Percentiles rank a stretch among this genome's conserved stretches.
Conservation (phyloP, 495 filamentous ascomycete genomes). For the Aspergillus kassunensis region DNA sequence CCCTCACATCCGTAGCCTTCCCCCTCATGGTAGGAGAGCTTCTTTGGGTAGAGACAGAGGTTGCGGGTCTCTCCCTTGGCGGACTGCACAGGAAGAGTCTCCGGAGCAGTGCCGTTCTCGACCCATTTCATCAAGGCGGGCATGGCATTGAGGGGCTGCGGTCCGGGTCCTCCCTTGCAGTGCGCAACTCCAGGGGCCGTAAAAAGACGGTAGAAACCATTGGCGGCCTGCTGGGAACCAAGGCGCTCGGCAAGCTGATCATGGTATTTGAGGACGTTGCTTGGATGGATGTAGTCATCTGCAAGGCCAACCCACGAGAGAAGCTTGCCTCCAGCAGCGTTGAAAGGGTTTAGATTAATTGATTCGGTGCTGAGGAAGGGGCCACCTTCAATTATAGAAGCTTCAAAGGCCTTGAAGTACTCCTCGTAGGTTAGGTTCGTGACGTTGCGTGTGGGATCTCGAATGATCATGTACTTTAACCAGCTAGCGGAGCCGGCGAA, state of each 20-base stretch:
- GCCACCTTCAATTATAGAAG: constrained; percentile 11
- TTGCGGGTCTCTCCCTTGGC: background rate
- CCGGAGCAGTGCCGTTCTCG: constrained; percentile 1
- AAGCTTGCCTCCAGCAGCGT: constrained; percentile 35
- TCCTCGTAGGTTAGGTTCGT: background rate
- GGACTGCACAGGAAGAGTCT: background rate
- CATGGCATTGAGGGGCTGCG: background rate
- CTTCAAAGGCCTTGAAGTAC: background rate
- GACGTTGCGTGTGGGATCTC: background rate
- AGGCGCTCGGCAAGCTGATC: constrained; percentile 9
- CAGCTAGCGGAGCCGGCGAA: constrained; percentile 3
- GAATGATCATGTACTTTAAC: background rate
- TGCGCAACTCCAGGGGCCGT: constrained; percentile 2
- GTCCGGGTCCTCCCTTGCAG: background rate
- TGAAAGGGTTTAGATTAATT: constrained; percentile 30
- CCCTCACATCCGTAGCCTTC: no score
- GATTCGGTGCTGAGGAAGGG: constrained; percentile 28
- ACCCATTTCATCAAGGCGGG: constrained; percentile 6
- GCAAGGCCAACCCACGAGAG: constrained; percentile 38
- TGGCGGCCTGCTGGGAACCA: background rate
- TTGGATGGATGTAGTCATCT: constrained; percentile 19
- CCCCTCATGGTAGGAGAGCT: background rate
- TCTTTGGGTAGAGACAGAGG: constrained; percentile 1
- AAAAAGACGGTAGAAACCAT: constrained; percentile 21
- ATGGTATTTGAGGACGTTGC: constrained; percentile 3